phyloP scores from a whole-genome alignment of 2,329 filamentous ascomycete species.

The Penicillium sp. region DNA sequence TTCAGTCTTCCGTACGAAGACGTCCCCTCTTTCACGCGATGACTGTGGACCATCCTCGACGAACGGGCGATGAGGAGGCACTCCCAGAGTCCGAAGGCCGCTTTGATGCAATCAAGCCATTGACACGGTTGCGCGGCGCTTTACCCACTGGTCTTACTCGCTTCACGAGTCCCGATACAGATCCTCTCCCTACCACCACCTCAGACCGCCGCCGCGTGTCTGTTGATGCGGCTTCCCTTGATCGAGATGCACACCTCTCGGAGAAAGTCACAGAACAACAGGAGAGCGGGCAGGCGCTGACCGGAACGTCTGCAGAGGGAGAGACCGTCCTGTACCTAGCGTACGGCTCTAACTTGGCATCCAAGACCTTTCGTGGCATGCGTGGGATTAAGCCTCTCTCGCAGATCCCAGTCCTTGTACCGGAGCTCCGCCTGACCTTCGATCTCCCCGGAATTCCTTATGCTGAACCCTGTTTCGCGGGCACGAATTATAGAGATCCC shows the following conservation, averaged over 20 bases:
- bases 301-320: slow-evolving; percentile 15
- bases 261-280: slow-evolving; percentile 26
- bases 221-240: slow-evolving; percentile 17
- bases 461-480: slow-evolving; percentile 88
- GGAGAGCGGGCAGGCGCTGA: slow-evolving; percentile 18
- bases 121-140: slow-evolving; percentile 19
- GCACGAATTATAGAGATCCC: slow-evolving; percentile 65
- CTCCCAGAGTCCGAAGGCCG: slow-evolving; percentile 10
- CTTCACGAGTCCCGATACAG: slow-evolving; percentile 6
- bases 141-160: slow-evolving; percentile 4
- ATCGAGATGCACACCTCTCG: slow-evolving; percentile 23
- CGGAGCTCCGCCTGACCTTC: slow-evolving; percentile 77
- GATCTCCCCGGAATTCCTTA: slow-evolving; percentile 86
- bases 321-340: slow-evolving; percentile 76
- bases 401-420: slow-evolving; percentile 78
- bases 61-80: slow-evolving; percentile 10
- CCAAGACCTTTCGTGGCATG: slow-evolving; percentile 75
- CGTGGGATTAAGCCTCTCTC: slow-evolving; percentile 82
- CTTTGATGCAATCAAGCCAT: slow-evolving; percentile 23
- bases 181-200: slow-evolving; percentile 22
- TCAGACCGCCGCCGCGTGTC: slow-evolving; percentile 23
- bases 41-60: slow-evolving; percentile 2
- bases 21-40: slow-evolving; percentile 9
- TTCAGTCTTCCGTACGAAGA: background rate
- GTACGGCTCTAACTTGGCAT: slow-evolving; percentile 87